Conservation (phyloP, 2,329 filamentous ascomycete species). For the Chalaropsis ovoidea region DNA sequence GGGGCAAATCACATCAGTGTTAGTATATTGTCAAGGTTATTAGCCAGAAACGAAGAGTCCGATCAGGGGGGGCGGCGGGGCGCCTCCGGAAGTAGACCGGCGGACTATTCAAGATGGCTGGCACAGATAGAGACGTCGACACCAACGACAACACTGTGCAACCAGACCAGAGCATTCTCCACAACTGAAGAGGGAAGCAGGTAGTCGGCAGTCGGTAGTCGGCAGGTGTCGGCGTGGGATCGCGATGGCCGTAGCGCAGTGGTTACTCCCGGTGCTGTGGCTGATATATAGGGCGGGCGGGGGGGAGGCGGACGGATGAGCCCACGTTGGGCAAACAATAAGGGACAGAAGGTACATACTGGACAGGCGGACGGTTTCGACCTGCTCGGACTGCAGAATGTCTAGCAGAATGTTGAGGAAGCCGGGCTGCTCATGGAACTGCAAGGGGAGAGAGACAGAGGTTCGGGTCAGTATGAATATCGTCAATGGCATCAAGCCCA, state of each 20-base stretch:
- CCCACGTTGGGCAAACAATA: conserved; percentile 23
- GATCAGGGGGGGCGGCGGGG: background rate
- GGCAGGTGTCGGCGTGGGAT: background rate
- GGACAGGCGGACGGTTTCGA: conserved; percentile 72
- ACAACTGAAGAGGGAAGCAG: too few relatives aligned
- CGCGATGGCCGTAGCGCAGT: background rate
- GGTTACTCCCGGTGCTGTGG: background rate
- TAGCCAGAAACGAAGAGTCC: background rate
- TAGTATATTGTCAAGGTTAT: background rate
- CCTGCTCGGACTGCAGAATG: conserved; percentile 80
- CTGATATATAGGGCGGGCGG: conserved; percentile 24
- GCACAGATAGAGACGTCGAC: background rate
- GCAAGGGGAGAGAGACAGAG: conserved; percentile 23
- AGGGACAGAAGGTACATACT: conserved; percentile 48
- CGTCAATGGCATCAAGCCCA: too few relatives aligned
- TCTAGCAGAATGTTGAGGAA: conserved; percentile 87
- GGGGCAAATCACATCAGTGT: background rate
- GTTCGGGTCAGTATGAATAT: background rate
- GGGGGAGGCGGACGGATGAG: conserved; percentile 26
- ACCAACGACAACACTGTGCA: too few relatives aligned
- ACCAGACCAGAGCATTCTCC: too few relatives aligned
- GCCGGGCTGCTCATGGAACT: conserved; percentile 84
- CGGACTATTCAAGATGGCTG: conserved; percentile 20
- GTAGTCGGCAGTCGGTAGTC: background rate
- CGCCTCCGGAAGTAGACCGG: background rate